Conservation (phyloP, 192 early-diverging fungal genomes). For the Coemansia sp. region DNA sequence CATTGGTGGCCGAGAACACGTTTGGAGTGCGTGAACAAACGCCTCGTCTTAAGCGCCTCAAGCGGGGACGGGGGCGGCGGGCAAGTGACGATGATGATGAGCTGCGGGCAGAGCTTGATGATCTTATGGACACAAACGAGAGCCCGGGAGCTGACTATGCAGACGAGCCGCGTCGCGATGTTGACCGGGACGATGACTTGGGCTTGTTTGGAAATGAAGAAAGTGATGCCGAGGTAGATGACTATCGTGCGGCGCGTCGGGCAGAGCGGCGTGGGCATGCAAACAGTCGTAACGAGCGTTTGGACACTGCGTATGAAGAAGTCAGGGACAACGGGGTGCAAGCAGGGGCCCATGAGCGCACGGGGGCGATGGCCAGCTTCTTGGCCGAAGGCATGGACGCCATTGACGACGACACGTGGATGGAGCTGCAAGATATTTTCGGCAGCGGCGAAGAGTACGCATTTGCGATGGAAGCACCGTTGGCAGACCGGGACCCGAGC, state of each 20-base stretch:
- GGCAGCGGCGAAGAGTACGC: slow-evolving; percentile 90
- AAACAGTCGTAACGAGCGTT: background rate
- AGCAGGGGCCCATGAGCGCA: slow-evolving; percentile 8
- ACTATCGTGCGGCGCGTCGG: slow-evolving; percentile 7
- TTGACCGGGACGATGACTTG: slow-evolving; percentile 20
- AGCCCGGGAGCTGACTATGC: slow-evolving; percentile 9
- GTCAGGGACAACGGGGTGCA: slow-evolving; percentile 8
- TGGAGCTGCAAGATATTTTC: slow-evolving; percentile 87
- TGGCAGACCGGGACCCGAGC: slow-evolving; percentile 16
- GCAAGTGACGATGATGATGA: slow-evolving; percentile 55
- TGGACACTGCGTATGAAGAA: slow-evolving; percentile 7
- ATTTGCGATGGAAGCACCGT: slow-evolving; percentile 50
- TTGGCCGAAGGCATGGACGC: slow-evolving; percentile 50
- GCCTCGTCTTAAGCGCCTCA: slow-evolving; percentile 71
- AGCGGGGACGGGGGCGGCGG: slow-evolving; percentile 67
- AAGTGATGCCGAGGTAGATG: slow-evolving; percentile 12
- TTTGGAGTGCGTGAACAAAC: slow-evolving; percentile 35
- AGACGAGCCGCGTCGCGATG: background rate
- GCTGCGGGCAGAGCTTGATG: slow-evolving; percentile 36
- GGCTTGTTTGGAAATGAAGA: slow-evolving; percentile 39
- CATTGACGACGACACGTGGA: slow-evolving; percentile 64
- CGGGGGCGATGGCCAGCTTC: slow-evolving; percentile 27
- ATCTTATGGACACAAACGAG: slow-evolving; percentile 26
- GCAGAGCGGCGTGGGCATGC: background rate
- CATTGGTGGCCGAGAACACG: slow-evolving; percentile 87